Evolutionary conservation across 176 grass and related monocot genomes (phyloP), one percentile per base, ranked within the genome.

Genomic region (Olyra latifolia): DNA sequence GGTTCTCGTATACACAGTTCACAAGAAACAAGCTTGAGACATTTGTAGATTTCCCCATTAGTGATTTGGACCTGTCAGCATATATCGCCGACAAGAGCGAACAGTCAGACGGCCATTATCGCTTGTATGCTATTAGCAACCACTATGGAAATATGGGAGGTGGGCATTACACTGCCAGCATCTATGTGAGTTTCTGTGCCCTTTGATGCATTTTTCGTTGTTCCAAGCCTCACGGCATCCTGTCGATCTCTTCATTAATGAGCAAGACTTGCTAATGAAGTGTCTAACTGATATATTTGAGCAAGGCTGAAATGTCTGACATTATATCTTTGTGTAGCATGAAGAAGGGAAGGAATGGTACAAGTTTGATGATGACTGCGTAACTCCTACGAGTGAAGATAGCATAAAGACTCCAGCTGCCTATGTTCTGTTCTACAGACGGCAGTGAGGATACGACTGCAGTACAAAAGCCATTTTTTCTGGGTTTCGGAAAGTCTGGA

Each of bases 131-230:
- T 49, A 72, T 99, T 67, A 93, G 90, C 81, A 95, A 90, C 70
- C 96, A 95, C 82, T 99, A 91, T 39, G 93, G 96, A 62, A 92
- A 91, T 83, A 89, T 99, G 92, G 96, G 90, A 65, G 92, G 93
- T 62, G 93, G 96, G 39, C 93, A 95, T 72, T 95, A 93, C 75
- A 99, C 97, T 28, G 93, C 97, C 40, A 93, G 86, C 80, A 90
- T 91, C 48, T 82, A 86, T 73, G 93, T 93, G 71, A 99, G 96
- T 90, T 38, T 15, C 57, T 69, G 61, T 39, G 75, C 61, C 20
- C 32, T 72, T 72, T 71, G 20, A 30, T 71, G n/a, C 22, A 25
- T 42, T 67, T 83, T 54, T 45, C 17, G 15, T 72, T 53, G 42
- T 65, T 71, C 6, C 52, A 59, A 14, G 45, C 38, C 17, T 80